Base-by-base conservation (phyloP, 2,329 filamentous ascomycete species). In the Endothia cerciana region DNA sequence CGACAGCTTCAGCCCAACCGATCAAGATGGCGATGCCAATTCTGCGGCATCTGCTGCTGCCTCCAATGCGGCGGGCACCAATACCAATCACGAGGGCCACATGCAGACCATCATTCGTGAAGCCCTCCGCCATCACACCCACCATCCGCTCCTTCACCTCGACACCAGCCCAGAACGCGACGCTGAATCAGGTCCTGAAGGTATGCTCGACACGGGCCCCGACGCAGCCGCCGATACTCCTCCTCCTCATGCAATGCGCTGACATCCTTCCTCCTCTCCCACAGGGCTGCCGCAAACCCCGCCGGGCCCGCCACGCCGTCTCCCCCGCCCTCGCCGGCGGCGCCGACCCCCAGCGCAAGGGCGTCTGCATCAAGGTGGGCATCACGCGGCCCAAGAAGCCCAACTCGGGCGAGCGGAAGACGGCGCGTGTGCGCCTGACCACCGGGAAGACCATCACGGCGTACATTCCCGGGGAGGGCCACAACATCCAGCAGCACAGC, bases 401-500 rank as follows among this genome's bases (percentile, higher is more conserved):
- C 71, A 99, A 99, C 80, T 99, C 95, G 36, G 95, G 94, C 64
- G 93, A 98, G 84, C 86, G 95, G 70, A 99, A 99, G 84, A 95
- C 93, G 65, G 94, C 94, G 2, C 92, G 94, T 83, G 90, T 99
- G 25, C 85, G 94, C 72, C 82, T 99, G 76, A 95, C 91, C 67
- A 94, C 88, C 70, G 95, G 95, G 64, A 92, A 89, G 75, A 86
- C 96, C 66, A 85, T 99, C 69, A 97, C 93, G 66, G 92, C 92
- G 33, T 98, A 97, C 82, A 97, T 99, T 74, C 93, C 94, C 41
- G 95, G 95, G 62, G 94, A 98, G 86, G 94, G 95, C 59, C 95
- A 99, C 81, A 99, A 98, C 79, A 94, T 98, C 71, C 94, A 98
- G 84, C 95, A 98, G 85, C 96, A 99, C 83, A 96, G 91, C 73